Conservation (phyloP, 2,329 filamentous ascomycete species). For the Colletotrichum acutatum region DNA sequence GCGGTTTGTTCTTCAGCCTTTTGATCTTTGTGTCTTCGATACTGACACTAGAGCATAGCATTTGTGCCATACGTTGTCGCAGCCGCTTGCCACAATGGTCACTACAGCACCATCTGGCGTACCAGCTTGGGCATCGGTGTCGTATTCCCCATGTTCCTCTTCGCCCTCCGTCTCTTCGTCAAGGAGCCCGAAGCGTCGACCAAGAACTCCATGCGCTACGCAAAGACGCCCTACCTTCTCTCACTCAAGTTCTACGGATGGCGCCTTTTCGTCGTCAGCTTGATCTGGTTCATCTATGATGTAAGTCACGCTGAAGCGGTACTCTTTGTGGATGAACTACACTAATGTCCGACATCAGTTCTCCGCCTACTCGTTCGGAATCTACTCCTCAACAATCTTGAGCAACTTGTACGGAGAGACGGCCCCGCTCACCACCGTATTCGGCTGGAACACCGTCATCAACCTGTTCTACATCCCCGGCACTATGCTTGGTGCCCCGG, state of each 20-base stretch:
- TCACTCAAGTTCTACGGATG: constrained; percentile 77
- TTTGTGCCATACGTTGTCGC: constrained; percentile 57
- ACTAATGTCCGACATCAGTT: constrained; percentile 58
- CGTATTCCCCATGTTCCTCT: constrained; percentile 78
- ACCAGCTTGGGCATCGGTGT: constrained; percentile 82
- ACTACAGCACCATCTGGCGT: constrained; percentile 83
- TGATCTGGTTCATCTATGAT: constrained; percentile 89
- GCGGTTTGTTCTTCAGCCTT: constrained; percentile 61
- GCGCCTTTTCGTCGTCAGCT: constrained; percentile 74
- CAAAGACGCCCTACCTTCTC: constrained; percentile 65
- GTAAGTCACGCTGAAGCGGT: constrained; percentile 35
- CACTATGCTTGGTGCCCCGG: constrained; percentile 79
- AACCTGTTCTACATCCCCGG: constrained; percentile 92
- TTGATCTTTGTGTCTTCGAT: not conserved
- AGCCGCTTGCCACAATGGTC: constrained; percentile 66
- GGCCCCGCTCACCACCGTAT: constrained; percentile 77
- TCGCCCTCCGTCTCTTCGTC: constrained; percentile 77
- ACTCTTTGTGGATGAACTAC: not conserved
- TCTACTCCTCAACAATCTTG: constrained; percentile 84
- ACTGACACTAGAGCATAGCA: not conserved
- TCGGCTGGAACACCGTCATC: constrained; percentile 90
- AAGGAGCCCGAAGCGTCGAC: constrained; percentile 84
- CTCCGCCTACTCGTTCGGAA: constrained; percentile 84
- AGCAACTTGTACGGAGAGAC: constrained; percentile 68
- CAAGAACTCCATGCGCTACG: constrained; percentile 74